These are phyloP conservation scores for Liriodendron chinense DNA, from an alignment of 164 flowering plant genomes.

Conservation along the genomic window DNA sequence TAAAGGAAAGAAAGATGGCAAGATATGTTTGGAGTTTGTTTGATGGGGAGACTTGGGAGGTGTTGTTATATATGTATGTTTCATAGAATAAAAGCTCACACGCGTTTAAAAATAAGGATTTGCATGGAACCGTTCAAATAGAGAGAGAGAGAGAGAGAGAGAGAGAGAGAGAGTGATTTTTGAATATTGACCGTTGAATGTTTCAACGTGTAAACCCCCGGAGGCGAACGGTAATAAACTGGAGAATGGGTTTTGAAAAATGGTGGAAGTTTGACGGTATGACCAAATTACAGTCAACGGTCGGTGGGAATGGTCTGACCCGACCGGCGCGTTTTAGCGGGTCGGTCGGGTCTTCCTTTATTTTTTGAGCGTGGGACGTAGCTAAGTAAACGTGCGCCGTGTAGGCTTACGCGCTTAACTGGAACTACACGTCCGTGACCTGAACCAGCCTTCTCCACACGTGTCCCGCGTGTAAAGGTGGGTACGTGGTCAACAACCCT, in stretches of 20 bases:
- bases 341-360: background rate
- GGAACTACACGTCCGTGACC: background rate
- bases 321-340: background rate
- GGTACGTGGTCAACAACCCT: too few species aligned
- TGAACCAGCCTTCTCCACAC: too few species aligned
- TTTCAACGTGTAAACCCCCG: slow-evolving; percentile 17
- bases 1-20: background rate
- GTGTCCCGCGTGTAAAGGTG: too few species aligned
- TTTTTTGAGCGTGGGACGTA: background rate
- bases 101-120: background rate
- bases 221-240: background rate
- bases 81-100: background rate
- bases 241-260: background rate
- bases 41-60: background rate
- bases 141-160: slow-evolving; percentile 3
- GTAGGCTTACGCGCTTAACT: background rate
- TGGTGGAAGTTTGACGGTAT: background rate
- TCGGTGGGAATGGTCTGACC: background rate
- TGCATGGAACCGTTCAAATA: background rate
- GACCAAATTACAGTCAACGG: background rate
- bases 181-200: slow-evolving; percentile 44
- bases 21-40: background rate
- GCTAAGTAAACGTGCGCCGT: background rate
- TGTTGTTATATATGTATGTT: background rate
- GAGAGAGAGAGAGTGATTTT: slow-evolving; percentile 1